phyloP scores from a whole-genome alignment of 441 rosid genomes.

The Jatropha multifida region DNA sequence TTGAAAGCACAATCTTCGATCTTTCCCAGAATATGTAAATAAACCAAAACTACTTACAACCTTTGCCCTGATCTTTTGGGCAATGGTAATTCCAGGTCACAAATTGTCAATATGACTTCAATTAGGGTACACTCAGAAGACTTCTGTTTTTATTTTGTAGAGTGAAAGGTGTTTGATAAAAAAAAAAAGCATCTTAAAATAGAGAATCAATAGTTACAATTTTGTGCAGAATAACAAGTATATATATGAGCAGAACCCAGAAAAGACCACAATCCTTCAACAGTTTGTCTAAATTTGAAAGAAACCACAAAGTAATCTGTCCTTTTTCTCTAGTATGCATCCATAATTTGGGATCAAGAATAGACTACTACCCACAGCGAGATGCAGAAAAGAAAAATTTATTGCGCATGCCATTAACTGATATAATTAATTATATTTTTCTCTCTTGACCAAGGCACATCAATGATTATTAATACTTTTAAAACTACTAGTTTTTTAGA shows the following conservation, averaged over 20 bases:
- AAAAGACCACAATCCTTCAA: neutral
- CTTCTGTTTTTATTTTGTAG: neutral
- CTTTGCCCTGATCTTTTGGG: neutral
- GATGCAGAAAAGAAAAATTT: neutral
- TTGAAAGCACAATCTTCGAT: neutral
- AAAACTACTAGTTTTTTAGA: no score
- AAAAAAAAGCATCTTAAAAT: neutral
- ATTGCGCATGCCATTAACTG: slow-evolving; percentile 4
- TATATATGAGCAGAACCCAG: neutral
- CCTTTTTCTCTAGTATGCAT: neutral
- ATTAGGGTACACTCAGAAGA: neutral
- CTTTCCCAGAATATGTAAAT: neutral
- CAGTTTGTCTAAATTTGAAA: neutral
- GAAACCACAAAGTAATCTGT: neutral
- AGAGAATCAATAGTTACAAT: neutral
- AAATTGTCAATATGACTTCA: neutral
- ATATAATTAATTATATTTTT: neutral
- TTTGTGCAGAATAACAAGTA: neutral
- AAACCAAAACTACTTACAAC: neutral
- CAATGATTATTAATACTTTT: neutral
- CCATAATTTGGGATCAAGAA: neutral
- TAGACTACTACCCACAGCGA: neutral
- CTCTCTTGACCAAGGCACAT: neutral
- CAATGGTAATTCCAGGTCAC: neutral
- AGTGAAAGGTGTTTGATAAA: neutral